A percentile compares a stretch with the other conserved stretches of the same genome.
phyloP scores from a whole-genome alignment of 1,139 yeast species.

The Meyerozyma athensensis region DNA sequence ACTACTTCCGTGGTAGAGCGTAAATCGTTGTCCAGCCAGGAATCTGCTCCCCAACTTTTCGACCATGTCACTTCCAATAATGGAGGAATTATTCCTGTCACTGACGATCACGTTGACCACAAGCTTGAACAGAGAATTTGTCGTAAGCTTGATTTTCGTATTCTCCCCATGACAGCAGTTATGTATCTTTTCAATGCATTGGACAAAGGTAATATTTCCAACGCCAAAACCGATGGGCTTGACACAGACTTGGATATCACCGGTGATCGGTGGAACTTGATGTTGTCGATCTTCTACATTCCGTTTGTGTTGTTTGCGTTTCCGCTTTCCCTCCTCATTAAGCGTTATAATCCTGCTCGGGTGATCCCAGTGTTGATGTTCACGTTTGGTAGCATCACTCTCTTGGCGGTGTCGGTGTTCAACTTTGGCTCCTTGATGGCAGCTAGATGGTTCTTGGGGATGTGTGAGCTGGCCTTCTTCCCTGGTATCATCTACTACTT shows the following conservation, averaged over 20 bases:
- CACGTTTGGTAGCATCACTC: conserved; percentile 17
- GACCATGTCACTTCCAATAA: conserved; percentile 15
- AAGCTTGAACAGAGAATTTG: conserved; percentile 22
- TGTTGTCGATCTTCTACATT: conserved; percentile 21
- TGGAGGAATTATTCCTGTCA: conserved; percentile 8
- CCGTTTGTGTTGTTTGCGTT: conserved; percentile 21
- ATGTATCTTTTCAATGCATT: conserved; percentile 27
- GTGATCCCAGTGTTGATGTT: conserved; percentile 19
- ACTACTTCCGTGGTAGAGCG: conserved; percentile 1
- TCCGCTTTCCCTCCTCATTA: conserved; percentile 17
- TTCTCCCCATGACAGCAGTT: conserved; percentile 24
- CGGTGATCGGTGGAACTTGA: conserved; percentile 19
- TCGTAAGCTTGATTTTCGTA: conserved; percentile 30
- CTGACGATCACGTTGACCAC: conserved; percentile 13
- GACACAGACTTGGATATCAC: conserved; percentile 16
- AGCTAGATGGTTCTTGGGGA: conserved; percentile 21
- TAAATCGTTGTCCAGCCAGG: conserved; percentile 11
- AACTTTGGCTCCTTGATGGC: conserved; percentile 17
- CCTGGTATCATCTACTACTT: conserved; percentile 20
- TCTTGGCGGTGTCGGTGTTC: conserved; percentile 15
- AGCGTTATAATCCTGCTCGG: conserved; percentile 18
- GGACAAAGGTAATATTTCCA: conserved; percentile 21
- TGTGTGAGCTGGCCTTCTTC: conserved; percentile 17
- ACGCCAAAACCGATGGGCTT: conserved; percentile 21
- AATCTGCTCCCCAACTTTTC: conserved; percentile 8